A percentile compares a stretch with the other conserved stretches of the same genome.
phyloP scores from a whole-genome alignment of 192 early-diverging fungal genomes.

The Dissophora ornata region DNA sequence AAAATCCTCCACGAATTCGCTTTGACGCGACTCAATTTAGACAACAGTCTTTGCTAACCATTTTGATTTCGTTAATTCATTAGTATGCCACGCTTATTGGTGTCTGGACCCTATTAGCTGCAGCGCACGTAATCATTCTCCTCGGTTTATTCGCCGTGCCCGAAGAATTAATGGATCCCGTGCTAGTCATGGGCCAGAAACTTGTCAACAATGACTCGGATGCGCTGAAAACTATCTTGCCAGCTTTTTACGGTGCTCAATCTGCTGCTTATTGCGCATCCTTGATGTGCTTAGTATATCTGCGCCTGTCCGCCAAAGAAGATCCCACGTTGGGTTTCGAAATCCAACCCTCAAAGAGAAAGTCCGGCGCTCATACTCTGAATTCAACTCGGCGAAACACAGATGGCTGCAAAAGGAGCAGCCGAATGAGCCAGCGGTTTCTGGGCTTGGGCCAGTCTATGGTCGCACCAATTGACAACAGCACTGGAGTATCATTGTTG shows the following conservation, averaged over 20 bases:
- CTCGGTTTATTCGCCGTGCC: conserved; percentile 13
- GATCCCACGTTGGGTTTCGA: conserved; percentile 31
- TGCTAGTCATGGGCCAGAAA: conserved; percentile 23
- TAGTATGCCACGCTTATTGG: conserved; percentile 42
- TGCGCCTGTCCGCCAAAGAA: background rate
- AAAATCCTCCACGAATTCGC: too few species aligned
- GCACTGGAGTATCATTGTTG: background rate
- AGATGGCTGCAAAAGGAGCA: background rate
- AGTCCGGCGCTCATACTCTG: conserved; percentile 17
- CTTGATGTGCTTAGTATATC: conserved; percentile 3
- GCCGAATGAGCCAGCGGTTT: conserved; percentile 12
- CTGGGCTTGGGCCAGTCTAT: conserved; percentile 19
- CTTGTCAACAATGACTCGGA: conserved; percentile 6
- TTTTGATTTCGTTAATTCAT: too few species aligned
- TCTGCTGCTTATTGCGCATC: conserved; percentile 18
- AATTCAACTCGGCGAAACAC: background rate
- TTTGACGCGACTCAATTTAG: too few species aligned
- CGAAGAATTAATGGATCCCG: conserved; percentile 11
- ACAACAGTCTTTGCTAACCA: too few species aligned
- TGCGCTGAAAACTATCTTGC: conserved; percentile 11
- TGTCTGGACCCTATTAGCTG: conserved; percentile 27
- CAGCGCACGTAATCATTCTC: conserved; percentile 24
- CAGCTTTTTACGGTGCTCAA: conserved; percentile 27
- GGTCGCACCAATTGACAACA: conserved; percentile 17
- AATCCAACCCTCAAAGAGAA: conserved; percentile 22